A percentile compares a stretch with the other conserved stretches of the same genome.
phyloP scores from a whole-genome alignment of 305 asterid species.

The Solanum chacoense region DNA sequence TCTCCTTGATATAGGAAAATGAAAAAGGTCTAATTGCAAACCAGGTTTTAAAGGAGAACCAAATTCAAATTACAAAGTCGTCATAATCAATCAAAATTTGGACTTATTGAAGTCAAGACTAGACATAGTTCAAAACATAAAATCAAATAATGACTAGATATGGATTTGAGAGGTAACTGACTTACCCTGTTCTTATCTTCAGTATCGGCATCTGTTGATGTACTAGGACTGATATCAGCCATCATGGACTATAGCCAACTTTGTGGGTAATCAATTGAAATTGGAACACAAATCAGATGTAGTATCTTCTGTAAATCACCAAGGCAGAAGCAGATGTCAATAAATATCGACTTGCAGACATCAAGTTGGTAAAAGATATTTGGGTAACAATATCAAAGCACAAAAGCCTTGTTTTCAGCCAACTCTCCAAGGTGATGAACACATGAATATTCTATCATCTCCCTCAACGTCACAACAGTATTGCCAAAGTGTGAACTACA shows the following conservation, averaged over 20 bases:
- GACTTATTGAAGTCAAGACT: neutral
- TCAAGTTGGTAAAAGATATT: neutral
- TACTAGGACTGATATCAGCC: constrained; percentile 80
- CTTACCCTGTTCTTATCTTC: constrained; percentile 78
- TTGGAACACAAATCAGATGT: neutral
- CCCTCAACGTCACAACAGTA: neutral
- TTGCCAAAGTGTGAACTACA: neutral
- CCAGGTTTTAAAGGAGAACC: neutral
- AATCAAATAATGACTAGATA: neutral
- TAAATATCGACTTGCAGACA: neutral
- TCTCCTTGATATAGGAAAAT: neutral
- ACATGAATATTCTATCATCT: neutral
- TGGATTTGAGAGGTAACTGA: neutral
- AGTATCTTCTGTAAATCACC: neutral
- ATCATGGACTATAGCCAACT: constrained; percentile 32
- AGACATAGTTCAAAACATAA: neutral
- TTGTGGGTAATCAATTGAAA: constrained; percentile 17
- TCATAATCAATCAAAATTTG: neutral
- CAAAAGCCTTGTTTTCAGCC: neutral
- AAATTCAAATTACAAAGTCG: neutral
- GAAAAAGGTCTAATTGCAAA: neutral
- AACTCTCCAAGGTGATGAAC: neutral
- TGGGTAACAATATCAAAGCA: neutral
- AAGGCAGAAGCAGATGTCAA: neutral
- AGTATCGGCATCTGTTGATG: constrained; percentile 89